These are phyloP conservation scores for Pichia sp. DNA, from an alignment of 1,139 yeast genomes.

Conservation along the genomic window DNA sequence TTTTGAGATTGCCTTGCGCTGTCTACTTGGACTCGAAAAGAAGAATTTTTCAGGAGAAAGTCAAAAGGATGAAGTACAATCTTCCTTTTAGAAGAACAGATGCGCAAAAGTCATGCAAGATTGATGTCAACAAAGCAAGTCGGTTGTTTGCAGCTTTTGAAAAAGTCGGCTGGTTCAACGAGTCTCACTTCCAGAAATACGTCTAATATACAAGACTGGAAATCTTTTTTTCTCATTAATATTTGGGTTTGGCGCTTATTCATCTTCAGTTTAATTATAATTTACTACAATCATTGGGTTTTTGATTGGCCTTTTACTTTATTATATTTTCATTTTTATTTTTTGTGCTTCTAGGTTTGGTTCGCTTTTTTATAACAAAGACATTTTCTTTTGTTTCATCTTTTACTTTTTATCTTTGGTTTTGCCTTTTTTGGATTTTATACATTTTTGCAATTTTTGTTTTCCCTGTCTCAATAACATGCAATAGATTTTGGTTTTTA, in stretches of 20 bases:
- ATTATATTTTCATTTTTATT: background rate
- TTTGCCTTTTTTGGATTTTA: background rate
- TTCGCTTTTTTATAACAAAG: background rate
- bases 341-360: slow-evolving; percentile 1
- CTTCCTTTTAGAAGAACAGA: slow-evolving; percentile 94
- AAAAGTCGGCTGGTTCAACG: slow-evolving; percentile 92
- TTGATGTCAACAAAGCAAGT: slow-evolving; percentile 95
- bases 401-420: background rate
- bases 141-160: slow-evolving; percentile 90
- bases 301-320: background rate
- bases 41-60: slow-evolving; percentile 85
- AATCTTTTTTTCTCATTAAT: background rate
- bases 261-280: background rate
- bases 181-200: slow-evolving; percentile 59
- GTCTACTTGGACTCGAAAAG: slow-evolving; percentile 89
- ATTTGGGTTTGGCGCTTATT: background rate
- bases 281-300: background rate
- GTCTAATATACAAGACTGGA: slow-evolving; percentile 16
- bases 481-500: background rate
- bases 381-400: background rate
- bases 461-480: background rate
- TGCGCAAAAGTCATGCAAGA: slow-evolving; percentile 95
- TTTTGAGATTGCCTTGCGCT: slow-evolving; percentile 81
- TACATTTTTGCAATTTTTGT: background rate
- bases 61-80: slow-evolving; percentile 65